Evolutionary conservation across 2,329 filamentous ascomycete species (phyloP), one percentile per base, ranked within the genome.

Genomic region (Xylaria digitata): DNA sequence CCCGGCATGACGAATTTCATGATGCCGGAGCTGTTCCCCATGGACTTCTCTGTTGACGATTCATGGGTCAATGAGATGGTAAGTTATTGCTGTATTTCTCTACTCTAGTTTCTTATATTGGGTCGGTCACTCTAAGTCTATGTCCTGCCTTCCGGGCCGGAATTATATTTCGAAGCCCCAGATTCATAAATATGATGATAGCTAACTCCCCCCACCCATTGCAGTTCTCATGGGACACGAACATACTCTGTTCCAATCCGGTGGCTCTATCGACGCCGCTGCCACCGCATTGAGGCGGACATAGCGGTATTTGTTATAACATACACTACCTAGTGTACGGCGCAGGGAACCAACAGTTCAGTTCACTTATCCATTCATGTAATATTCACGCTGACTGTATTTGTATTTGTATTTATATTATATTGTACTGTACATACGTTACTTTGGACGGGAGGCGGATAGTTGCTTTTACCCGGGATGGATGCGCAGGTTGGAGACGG

Each of bases 1-100:
- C 50, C 55, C 3, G 50, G 43, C 9, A 58, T 63, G 56, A 52
- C 17, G 6, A 67, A 61, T 19, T 48, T 63, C 2, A 65, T 57
- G 9, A 26, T 73, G 9, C 67, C 69, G 0, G 71, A 73, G 34
- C 23, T 73, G 23, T 65, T 70, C 42, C 67, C 70, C 3, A 72
- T 75, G 67, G 74, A 76, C 23, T 72, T 74, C 37, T 46, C 63
- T 53, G 34, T 73, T 52, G 73, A 75, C 17, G 74, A 76, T 8
- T 66, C 70, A 1, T 76, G 74, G 73, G 65, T 68, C 46, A 72
- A 63, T 34, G 74, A 75, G 26, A 30, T 65, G 37, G 53, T 42
- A 43, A 37, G 37, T 19, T n/a, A 42, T 6, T 34, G 32, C 9
- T 15, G 4, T 40, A 3, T 40, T 40, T 40, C 11, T 40, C 37